Percentiles rank a stretch among this genome's conserved stretches.
phyloP scores from a whole-genome alignment of 495 filamentous ascomycete genomes.

The Xylaria castorea region DNA sequence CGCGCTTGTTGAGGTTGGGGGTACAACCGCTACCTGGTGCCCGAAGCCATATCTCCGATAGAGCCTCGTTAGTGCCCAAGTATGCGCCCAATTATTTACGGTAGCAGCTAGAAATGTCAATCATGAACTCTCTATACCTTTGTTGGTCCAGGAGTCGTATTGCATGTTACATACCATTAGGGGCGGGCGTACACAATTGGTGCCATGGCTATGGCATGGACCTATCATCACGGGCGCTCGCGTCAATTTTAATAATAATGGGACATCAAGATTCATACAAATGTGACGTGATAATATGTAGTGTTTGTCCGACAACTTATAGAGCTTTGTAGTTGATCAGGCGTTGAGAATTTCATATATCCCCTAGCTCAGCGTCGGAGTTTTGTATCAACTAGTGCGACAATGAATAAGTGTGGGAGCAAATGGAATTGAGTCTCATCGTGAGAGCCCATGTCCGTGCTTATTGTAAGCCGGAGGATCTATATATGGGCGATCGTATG shows the following conservation, averaged over 20 bases:
- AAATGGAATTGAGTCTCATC: not conserved
- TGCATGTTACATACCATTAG: not conserved
- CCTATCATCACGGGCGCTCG: conserved; percentile 20
- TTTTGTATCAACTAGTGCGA: conserved; percentile 1
- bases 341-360: not conserved
- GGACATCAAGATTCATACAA: not conserved
- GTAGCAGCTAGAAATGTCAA: not conserved
- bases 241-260: not conserved
- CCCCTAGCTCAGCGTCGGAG: not conserved
- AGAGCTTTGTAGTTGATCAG: not conserved
- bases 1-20: not conserved
- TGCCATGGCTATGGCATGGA: conserved; percentile 5
- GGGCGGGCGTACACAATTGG: not conserved
- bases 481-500: conserved; percentile 16
- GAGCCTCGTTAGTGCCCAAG: not conserved
- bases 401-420: not conserved
- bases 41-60: not conserved
- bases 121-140: not conserved
- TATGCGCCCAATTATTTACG: not conserved
- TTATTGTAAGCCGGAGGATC: conserved; percentile 5
- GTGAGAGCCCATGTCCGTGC: not conserved
- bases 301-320: not conserved
- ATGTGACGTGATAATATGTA: conserved; percentile 1
- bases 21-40: not conserved
- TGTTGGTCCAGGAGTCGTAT: conserved; percentile 12